These are phyloP conservation scores for Diplocarpon rosae DNA, from an alignment of 2,329 filamentous ascomycete genomes.

Conservation along the genomic window DNA sequence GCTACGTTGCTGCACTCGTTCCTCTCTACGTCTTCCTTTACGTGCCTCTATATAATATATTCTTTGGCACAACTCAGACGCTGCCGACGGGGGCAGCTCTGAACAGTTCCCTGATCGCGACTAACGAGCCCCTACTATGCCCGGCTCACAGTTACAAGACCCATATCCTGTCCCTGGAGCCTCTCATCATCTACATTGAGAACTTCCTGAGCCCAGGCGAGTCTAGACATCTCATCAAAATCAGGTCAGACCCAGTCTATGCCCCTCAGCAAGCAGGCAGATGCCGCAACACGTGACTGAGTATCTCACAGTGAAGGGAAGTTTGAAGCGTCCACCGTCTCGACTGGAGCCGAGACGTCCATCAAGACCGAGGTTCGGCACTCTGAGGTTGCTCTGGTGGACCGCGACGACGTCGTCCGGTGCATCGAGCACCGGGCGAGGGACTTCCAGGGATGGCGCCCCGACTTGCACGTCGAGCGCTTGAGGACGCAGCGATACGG, in stretches of 20 bases:
- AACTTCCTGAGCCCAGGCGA: conserved; percentile 39
- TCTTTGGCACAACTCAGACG: conserved; percentile 12
- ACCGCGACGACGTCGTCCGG: conserved; percentile 37
- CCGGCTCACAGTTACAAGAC: conserved; percentile 25
- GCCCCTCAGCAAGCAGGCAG: background rate
- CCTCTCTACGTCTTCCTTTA: conserved; percentile 24
- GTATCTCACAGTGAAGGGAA: conserved; percentile 30
- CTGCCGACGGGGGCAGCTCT: conserved; percentile 7
- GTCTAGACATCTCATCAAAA: conserved; percentile 36
- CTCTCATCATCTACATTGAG: conserved; percentile 48
- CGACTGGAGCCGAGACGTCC: conserved; percentile 35
- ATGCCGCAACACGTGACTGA: conserved; percentile 6
- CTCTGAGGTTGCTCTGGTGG: conserved; percentile 39
- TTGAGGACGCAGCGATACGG: conserved; percentile 51
- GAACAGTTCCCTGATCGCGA: conserved; percentile 25
- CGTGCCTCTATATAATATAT: conserved; percentile 18
- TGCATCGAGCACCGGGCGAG: conserved; percentile 49
- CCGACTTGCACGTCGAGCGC: conserved; percentile 46
- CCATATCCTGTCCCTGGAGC: conserved; percentile 40
- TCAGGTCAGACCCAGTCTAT: conserved; percentile 33
- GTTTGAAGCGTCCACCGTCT: conserved; percentile 43
- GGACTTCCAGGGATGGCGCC: conserved; percentile 48
- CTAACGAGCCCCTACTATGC: conserved; percentile 22
- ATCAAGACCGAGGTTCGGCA: conserved; percentile 38
- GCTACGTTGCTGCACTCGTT: conserved; percentile 22